Base-by-base conservation (phyloP, 176 grass and related monocot genomes). In the Thinopyrum elongatum region DNA sequence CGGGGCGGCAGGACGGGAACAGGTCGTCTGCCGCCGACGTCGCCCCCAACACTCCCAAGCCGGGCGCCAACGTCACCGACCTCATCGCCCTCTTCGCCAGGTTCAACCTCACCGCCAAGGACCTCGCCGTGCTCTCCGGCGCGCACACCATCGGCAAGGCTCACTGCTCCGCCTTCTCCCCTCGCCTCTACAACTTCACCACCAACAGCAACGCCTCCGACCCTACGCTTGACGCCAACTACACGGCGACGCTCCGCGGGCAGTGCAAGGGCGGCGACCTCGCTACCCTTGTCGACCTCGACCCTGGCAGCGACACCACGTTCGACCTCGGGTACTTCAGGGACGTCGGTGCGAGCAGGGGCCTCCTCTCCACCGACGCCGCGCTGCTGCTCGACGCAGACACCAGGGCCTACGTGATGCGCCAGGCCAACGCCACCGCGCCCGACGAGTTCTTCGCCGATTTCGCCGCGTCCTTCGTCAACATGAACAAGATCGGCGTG, bases 1-100 rank as follows among this genome's bases (percentile, higher is more conserved):
- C 88, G 0, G 93, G 93, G 0, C 81, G 93, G 57, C 39, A 41
- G 67, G 93, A 95, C 76, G 91, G 91, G 4, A 93, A 91, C 70
- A 62, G 29, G 31, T 93, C 93, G 41, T 28, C 47, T 0, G 93
- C 90, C 21, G 71, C 46, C 29, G 93, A 95, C 47, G 91, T 93
- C 2, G 72, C 51, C 0, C 6, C 55, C 0, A 89, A 76, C 62
- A 27, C 89, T 6, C 93, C 91, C 71, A 1, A 84, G 3, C 88
- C 86, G 6, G 87, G 28, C 11, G 79, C 93, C n/a, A 93, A 15
- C 71, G 70, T 95, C 66, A 41, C 17, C 28, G 67, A 77, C 30
- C 86, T 95, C 60, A 33, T 88, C 84, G 34, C 86, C 8, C 2
- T 76, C 46, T 76, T 76, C 9, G 73, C 73, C 73, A 53, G 4